A percentile compares a stretch with the other conserved stretches of the same genome.
These are phyloP conservation scores for Elsinoe arachidis DNA, from an alignment of 2,329 filamentous ascomycete genomes.

Conservation along the genomic window DNA sequence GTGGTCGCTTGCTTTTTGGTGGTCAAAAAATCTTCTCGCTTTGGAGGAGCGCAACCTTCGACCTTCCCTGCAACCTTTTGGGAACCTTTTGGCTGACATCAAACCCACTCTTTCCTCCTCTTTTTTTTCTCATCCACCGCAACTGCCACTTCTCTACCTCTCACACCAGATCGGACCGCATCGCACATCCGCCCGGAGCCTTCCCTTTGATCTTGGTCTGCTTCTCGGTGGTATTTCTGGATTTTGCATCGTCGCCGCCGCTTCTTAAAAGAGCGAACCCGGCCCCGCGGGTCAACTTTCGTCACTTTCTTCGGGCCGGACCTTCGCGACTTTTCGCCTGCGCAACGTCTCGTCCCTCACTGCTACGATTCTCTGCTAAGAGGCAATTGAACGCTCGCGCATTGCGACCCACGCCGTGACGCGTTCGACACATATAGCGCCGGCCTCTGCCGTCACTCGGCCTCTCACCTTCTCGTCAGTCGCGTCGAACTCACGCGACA, in stretches of 20 bases:
- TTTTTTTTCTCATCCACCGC: neutral
- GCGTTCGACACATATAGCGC: neutral
- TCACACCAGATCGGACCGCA: conserved; percentile 6
- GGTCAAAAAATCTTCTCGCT: neutral
- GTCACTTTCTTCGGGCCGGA: conserved; percentile 11
- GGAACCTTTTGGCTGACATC: neutral
- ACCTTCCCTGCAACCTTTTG: too few species aligned
- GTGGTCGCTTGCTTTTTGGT: neutral
- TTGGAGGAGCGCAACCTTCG: too few species aligned
- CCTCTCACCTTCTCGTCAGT: neutral
- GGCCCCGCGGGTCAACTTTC: conserved; percentile 5
- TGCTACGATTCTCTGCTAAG: neutral
- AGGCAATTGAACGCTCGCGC: neutral
- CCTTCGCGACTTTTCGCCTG: conserved; percentile 2
- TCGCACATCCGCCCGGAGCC: neutral
- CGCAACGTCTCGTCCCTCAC: conserved; percentile 8
- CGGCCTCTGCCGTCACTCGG: neutral
- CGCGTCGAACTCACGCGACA: neutral
- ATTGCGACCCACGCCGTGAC: neutral
- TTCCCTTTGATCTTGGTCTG: neutral
- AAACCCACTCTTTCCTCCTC: neutral
- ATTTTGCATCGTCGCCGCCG: neutral
- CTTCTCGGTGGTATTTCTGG: neutral
- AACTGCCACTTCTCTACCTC: neutral
- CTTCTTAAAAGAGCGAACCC: neutral